Evolutionary conservation across 1,284 basidiomycete genomes (phyloP).

Genomic region (Malassezia arunalokei): DNA sequence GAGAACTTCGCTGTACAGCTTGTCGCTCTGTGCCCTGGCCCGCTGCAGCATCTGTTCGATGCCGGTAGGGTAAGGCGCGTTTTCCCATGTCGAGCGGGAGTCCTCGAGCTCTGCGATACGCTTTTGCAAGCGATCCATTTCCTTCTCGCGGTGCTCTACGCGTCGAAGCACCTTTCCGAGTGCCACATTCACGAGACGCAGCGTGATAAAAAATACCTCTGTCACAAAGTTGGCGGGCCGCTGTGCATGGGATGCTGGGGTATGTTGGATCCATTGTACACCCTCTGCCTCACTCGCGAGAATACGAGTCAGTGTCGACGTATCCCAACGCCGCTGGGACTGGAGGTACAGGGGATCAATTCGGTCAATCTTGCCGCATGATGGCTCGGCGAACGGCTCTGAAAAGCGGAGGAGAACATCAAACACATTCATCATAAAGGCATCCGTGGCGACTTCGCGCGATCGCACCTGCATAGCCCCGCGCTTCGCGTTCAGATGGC

Average conservation of each 20-base stretch:
- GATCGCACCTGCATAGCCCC: constrained; percentile 78
- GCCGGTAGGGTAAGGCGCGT: constrained; percentile 28
- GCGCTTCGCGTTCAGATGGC: constrained; percentile 69
- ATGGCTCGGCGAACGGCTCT: constrained; percentile 92
- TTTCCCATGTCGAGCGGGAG: constrained; percentile 27
- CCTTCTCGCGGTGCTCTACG: constrained; percentile 64
- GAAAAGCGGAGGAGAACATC: constrained; percentile 70
- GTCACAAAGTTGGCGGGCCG: constrained; percentile 72
- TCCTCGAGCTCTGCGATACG: constrained; percentile 65
- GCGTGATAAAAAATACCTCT: constrained; percentile 71
- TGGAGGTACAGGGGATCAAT: constrained; percentile 65
- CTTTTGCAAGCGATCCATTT: constrained; percentile 51
- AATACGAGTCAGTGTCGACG: constrained; percentile 35
- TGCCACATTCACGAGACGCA: constrained; percentile 43
- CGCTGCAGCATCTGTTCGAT: constrained; percentile 44
- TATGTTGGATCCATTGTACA: constrained; percentile 19
- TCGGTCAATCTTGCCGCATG: constrained; percentile 71
- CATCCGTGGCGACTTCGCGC: constrained; percentile 73
- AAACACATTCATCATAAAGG: constrained; percentile 85
- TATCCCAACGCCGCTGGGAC: constrained; percentile 33
- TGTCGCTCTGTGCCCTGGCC: constrained; percentile 27
- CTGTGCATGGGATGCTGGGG: constrained; percentile 10
- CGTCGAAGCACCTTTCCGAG: constrained; percentile 52
- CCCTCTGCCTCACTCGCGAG: constrained; percentile 39
- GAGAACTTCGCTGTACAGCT: constrained; percentile 52